Evolutionary conservation across 1,139 yeast species (phyloP).

Genomic region (Geotrichum australiense): DNA sequence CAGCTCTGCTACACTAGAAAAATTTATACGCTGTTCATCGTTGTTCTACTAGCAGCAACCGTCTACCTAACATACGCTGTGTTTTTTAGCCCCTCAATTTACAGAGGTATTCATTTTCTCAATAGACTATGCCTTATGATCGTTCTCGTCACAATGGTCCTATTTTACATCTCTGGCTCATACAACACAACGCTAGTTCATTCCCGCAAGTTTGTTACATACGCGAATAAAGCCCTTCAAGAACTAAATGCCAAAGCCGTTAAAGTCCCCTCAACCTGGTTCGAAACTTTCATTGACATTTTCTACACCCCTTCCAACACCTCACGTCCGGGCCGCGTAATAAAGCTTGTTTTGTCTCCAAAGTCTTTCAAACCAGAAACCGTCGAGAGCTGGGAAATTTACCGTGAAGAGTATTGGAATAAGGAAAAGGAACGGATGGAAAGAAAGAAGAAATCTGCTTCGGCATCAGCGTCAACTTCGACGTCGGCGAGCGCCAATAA

Average conservation of each 20-base stretch:
- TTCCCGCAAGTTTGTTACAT: slow-evolving; percentile 68
- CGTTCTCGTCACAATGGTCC: slow-evolving; percentile 57
- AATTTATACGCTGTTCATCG: slow-evolving; percentile 66
- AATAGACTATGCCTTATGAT: slow-evolving; percentile 61
- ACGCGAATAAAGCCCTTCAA: slow-evolving; percentile 81
- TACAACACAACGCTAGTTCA: slow-evolving; percentile 76
- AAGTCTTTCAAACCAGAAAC: slow-evolving; percentile 75
- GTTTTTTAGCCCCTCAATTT: slow-evolving; percentile 31
- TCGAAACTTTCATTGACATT: slow-evolving; percentile 36
- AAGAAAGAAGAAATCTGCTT: slow-evolving; percentile 2
- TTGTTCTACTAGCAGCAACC: slow-evolving; percentile 38
- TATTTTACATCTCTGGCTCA: slow-evolving; percentile 85
- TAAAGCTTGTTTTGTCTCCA: slow-evolving; percentile 72
- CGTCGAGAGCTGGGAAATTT: slow-evolving; percentile 92
- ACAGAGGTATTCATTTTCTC: slow-evolving; percentile 31
- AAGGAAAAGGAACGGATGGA: slow-evolving; percentile 64
- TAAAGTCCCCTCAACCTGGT: slow-evolving; percentile 53
- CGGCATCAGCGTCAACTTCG: slow-evolving; percentile 4
- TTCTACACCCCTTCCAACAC: slow-evolving; percentile 27
- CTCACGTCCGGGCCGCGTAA: slow-evolving; percentile 29
- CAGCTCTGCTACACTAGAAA: slow-evolving; percentile 63
- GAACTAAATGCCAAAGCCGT: slow-evolving; percentile 75
- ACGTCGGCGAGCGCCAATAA: not conserved
- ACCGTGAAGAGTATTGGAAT: slow-evolving; percentile 89
- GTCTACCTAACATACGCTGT: slow-evolving; percentile 30